These are phyloP conservation scores for Debaryomyces subglobosus DNA, from an alignment of 1,139 yeast genomes.

Conservation along the genomic window DNA sequence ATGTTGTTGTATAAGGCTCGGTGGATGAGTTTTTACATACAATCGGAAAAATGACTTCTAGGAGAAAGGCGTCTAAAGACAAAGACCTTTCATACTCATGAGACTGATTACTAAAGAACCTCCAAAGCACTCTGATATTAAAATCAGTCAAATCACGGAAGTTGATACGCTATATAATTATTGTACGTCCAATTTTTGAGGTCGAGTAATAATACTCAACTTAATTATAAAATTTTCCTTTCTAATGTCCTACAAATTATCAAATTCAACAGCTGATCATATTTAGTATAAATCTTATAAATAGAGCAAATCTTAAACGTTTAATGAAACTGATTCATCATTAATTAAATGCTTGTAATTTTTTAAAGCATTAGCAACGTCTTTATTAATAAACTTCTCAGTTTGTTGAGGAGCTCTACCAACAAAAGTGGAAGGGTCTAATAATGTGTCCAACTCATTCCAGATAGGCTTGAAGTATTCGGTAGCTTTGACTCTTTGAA, in stretches of 20 bases:
- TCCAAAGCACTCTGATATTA: too few relatives aligned
- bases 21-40: too few relatives aligned
- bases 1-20: too few relatives aligned
- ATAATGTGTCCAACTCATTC: conserved; percentile 73
- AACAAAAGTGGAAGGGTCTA: conserved; percentile 92
- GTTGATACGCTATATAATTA: background rate
- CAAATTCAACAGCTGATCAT: background rate
- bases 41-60: too few relatives aligned
- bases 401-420: conserved; percentile 99
- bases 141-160: too few relatives aligned
- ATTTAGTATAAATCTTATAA: background rate
- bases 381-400: conserved; percentile 83
- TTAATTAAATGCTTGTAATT: conserved; percentile 66
- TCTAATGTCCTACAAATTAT: background rate
- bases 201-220: background rate
- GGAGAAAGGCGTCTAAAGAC: too few relatives aligned
- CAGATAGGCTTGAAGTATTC: conserved; percentile 89
- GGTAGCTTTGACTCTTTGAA: conserved; percentile 81
- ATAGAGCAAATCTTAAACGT: conserved; percentile 27
- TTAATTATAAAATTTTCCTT: background rate
- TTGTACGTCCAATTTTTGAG: background rate
- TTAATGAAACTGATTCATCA: conserved; percentile 60
- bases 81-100: too few relatives aligned
- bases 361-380: conserved; percentile 80
- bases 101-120: too few relatives aligned